Conservation (phyloP, 2,329 filamentous ascomycete genomes). For the Diaporthe capsici region DNA sequence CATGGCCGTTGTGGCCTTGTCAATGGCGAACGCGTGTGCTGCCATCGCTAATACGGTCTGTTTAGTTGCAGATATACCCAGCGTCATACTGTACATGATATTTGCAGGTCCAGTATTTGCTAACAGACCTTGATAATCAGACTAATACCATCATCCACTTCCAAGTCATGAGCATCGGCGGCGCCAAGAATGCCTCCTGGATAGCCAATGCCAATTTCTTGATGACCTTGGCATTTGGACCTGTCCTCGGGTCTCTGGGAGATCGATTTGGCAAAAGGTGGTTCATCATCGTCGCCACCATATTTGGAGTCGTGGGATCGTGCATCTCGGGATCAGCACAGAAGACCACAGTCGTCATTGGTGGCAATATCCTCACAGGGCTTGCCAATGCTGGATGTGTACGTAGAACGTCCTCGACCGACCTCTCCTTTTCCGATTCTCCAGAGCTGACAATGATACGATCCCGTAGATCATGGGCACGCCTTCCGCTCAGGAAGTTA, state of each 20-base stretch:
- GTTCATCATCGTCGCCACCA: constrained; percentile 32
- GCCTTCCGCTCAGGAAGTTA: constrained; percentile 27
- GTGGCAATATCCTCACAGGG: constrained; percentile 33
- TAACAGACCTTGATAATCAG: neutral
- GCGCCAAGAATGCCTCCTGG: constrained; percentile 23
- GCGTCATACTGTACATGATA: neutral
- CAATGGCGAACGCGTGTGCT: constrained; percentile 38
- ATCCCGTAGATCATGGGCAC: constrained; percentile 32
- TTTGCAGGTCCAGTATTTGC: neutral
- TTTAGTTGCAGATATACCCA: neutral
- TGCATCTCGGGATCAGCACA: constrained; percentile 36
- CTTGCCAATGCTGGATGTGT: constrained; percentile 39
- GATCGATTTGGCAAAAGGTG: constrained; percentile 37
- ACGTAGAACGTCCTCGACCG: neutral
- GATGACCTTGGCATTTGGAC: constrained; percentile 38
- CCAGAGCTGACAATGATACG: neutral
- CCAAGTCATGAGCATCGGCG: constrained; percentile 32
- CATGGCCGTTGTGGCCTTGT: constrained; percentile 34
- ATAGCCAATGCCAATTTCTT: constrained; percentile 36
- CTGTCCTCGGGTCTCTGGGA: constrained; percentile 32
- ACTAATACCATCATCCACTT: constrained; percentile 35
- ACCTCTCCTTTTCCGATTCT: fast-evolving
- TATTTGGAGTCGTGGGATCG: constrained; percentile 29
- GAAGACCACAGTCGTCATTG: constrained; percentile 25
- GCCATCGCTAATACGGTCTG: constrained; percentile 36